phyloP scores from a whole-genome alignment of 805 yeast species.

The Candida multigemmis region DNA sequence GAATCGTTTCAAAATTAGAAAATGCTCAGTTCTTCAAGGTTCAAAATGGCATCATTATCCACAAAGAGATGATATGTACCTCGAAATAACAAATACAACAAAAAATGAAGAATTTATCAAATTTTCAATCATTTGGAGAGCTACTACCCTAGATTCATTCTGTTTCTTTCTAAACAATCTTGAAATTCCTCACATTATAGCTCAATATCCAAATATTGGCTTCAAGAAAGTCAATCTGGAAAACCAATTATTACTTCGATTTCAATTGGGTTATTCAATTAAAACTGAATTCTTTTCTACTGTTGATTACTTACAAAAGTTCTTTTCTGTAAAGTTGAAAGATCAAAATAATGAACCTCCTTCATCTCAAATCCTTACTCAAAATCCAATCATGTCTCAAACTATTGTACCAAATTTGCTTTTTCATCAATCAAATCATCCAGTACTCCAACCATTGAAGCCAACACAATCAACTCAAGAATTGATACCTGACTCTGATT shows the following conservation, averaged over 20 bases:
- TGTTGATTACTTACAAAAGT: conserved; percentile 1
- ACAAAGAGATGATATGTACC: conserved; percentile 14
- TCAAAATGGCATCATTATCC: conserved; percentile 29
- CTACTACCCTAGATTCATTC: conserved; percentile 8
- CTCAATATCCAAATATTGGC: neutral
- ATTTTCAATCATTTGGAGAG: conserved; percentile 11
- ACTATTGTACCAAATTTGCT: neutral
- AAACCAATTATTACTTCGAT: conserved; percentile 2
- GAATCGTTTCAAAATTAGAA: too few species aligned
- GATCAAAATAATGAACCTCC: neutral
- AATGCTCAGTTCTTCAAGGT: too few species aligned
- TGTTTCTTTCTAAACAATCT: neutral
- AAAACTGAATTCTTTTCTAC: conserved; percentile 3
- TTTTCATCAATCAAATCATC: conserved; percentile 1
- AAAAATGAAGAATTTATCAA: conserved; percentile 3
- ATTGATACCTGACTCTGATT: neutral
- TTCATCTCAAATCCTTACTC: neutral
- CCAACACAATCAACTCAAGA: neutral
- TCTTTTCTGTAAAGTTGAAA: neutral
- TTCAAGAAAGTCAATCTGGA: too few species aligned
- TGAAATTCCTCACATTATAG: neutral
- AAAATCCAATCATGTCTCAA: neutral
- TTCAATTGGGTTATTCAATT: conserved; percentile 16
- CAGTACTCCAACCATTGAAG: conserved; percentile 1
- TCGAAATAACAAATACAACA: conserved; percentile 7